phyloP scores from a whole-genome alignment of 2,329 filamentous ascomycete species.

The Diaporthe australafricana region DNA sequence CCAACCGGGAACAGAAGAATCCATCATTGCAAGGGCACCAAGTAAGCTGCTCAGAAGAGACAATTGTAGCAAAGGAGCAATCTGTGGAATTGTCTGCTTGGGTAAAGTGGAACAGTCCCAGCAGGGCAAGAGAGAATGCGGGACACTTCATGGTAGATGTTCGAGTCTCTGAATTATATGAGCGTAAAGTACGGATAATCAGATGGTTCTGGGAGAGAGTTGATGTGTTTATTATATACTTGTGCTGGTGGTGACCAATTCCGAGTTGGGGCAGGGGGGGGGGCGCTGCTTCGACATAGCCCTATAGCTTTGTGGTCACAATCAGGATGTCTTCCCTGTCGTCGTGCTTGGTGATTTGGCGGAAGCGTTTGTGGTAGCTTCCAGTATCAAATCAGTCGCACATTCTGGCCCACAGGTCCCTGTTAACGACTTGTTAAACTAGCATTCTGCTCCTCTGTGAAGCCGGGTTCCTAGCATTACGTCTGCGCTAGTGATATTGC shows the following conservation, averaged over 20 bases:
- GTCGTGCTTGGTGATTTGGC: too few species aligned
- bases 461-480: neutral
- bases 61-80: neutral
- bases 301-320: neutral
- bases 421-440: neutral
- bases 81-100: neutral
- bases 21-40: conserved; percentile 42
- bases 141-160: neutral
- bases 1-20: conserved; percentile 42
- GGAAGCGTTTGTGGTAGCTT: too few species aligned
- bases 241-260: neutral
- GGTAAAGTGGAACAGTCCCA: neutral
- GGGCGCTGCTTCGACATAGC: neutral
- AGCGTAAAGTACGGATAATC: neutral
- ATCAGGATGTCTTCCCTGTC: too few species aligned
- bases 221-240: neutral
- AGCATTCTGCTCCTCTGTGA: neutral
- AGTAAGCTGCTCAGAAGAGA: conserved; percentile 36
- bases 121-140: neutral
- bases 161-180: neutral
- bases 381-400: neutral
- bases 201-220: neutral
- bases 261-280: too few species aligned
- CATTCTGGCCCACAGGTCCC: neutral
- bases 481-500: neutral